A percentile compares a stretch with the other conserved stretches of the same genome.
Evolutionary conservation across 768 basidiomycete genomes (phyloP).

Genomic region (Russula sp.): DNA sequence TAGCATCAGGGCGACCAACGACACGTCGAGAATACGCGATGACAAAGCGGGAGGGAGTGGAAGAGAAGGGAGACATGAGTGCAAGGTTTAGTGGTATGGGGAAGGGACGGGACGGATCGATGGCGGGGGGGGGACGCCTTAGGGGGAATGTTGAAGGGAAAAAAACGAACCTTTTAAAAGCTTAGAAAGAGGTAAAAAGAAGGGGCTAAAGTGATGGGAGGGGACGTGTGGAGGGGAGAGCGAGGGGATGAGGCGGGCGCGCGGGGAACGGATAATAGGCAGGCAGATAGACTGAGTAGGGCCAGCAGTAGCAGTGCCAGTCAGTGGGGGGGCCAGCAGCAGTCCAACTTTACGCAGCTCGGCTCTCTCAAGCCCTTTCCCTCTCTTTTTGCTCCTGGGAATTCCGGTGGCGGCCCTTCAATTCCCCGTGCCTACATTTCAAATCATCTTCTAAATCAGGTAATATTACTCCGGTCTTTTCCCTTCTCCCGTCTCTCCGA

Average conservation of each 20-base stretch:
- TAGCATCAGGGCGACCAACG: slow-evolving; percentile 33
- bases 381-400: slow-evolving; percentile 8
- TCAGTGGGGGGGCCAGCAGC: slow-evolving; percentile 18
- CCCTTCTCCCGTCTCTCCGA: background rate
- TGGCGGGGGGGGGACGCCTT: background rate
- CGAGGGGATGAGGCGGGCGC: slow-evolving; percentile 17
- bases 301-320: background rate
- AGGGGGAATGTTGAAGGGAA: background rate
- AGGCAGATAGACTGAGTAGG: slow-evolving; percentile 2
- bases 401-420: slow-evolving; percentile 7
- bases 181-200: background rate
- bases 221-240: slow-evolving; percentile 9
- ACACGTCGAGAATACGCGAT: slow-evolving; percentile 37
- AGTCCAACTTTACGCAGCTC: slow-evolving; percentile 15
- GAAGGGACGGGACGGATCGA: slow-evolving; percentile 11
- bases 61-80: slow-evolving; percentile 6
- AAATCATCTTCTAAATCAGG: too few relatives aligned
- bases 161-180: slow-evolving; percentile 16
- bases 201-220: slow-evolving; percentile 6
- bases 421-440: background rate
- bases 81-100: background rate
- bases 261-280: slow-evolving; percentile 19
- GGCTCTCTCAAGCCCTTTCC: background rate
- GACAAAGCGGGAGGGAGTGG: slow-evolving; percentile 11
- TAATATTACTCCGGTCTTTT: too few relatives aligned